Evolutionary conservation across 2,329 filamentous ascomycete genomes (phyloP), one percentile per base, ranked within the genome.

Genomic region (Calonectria pseudoturangicola): DNA sequence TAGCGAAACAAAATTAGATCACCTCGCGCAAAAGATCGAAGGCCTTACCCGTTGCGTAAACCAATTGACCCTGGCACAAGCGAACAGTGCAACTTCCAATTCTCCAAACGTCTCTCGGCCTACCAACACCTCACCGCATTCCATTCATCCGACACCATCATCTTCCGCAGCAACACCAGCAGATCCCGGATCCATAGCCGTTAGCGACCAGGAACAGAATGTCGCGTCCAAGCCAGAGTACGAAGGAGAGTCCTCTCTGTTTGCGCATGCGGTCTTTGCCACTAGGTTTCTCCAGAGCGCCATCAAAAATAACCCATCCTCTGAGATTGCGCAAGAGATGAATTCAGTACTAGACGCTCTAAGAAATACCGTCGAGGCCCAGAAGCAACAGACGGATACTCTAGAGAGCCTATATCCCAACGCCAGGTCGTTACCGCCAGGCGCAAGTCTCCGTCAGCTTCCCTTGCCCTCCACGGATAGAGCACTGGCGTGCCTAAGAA

Each of bases 211-310:
- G 36, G 56, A 50, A 2, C 18, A 69, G 9, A 67, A 50, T 27
- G 51, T 67, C 6, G 62, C 48, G 25, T 62, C 65, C 33, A 75
- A 48, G 28, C 66, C 33, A 21, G 73, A 77, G 28, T 76, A 76
- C n/a, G 71, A 76, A 39, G 75, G 75, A 21, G 77, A 79, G 67
- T 75, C 70, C 0, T 76, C 75, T 1, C 65, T 77, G 0, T 75
- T 74, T 16, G 69, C 78, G 1, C 78, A 79, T 13, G 74, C 78
- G 2, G 72, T 77, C 2, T 77, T 76, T 10, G 79, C 79, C 1
- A 76, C 72, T 10, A 71, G 28, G 27, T 79, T 80, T 39, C 71
- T 80, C 8, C 75, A 79, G 48, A 74, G 74, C 28, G 74, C 75
- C 28, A 70, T 80, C 28, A 73, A 47, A 41, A 76, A 70, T 45